Evolutionary conservation across 306 rosid species (phyloP), one percentile per base, ranked within the genome.

Genomic region (Cyamopsis tetragonoloba): DNA sequence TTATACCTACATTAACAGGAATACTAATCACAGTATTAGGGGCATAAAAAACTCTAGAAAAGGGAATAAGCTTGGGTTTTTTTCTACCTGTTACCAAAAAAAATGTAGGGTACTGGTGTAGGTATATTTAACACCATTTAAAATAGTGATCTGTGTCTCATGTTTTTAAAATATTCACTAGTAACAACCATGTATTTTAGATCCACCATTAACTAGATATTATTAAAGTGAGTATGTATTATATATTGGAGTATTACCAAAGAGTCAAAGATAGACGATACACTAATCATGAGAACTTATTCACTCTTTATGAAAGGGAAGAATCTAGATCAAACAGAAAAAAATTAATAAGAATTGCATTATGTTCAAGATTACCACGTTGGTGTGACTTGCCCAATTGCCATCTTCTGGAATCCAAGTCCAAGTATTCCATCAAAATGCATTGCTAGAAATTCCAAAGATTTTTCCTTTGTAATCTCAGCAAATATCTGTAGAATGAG

Each of bases 371-470:
- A 41, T 20, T 80, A 80, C 84, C 84, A 80, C 62, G 76, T 76
- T 55, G 84, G 84, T 43, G 77, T 41, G 48, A 65, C 81, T 14
- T 80, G 23, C 50, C 68, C 75, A 23, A 76, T 64, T 39, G 84
- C 53, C 49, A 43, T 51, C 41, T 80, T 66, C 43, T 59, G 75
- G 44, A 80, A 80, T 34, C 84, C 84, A 71, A 80, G 84, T 53
- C 84, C 81, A 50, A 80, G 78, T 42, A 80, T 66, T 18, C 84
- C 81, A 71, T 80, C 84, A 76, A 80, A 80, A 51, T 76, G 74
- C 6, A 30, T 43, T 20, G 71, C 81, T 56, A 80, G 27, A 76
- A 80, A 66, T 22, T 42, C 77, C 41, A 80, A 20, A 24, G 72
- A 48, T n/a, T 61, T 32, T 48, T 80, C 84, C 62, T 71, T 80